Base-by-base conservation (phyloP, 495 filamentous ascomycete genomes). In the Polyplosphaeria fusca region DNA sequence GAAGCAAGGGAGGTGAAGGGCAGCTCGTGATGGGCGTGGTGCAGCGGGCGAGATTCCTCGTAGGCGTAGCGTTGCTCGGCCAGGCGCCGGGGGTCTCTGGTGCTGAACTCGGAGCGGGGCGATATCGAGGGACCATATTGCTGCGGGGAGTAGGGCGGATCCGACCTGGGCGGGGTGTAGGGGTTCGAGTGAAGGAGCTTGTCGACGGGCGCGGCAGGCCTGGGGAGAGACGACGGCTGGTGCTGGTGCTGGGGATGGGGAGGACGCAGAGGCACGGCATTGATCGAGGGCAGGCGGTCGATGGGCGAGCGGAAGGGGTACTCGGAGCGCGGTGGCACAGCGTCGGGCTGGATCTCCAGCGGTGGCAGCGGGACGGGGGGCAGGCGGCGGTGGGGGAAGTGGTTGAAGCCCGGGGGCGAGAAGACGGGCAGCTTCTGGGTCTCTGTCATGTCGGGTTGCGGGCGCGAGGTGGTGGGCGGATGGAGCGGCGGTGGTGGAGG, bases 381-480 rank as follows among this genome's bases (percentile, higher is more conserved):
- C 18, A 66, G 53, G 5, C 65, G 66, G n/a, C 58, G 61, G 51
- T 66, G 55, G 18, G 63, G 52, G 35, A 61, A 49, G 39, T 55
- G 44, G 35, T 62, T 51, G 50, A 67, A 59, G 13, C 53, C 53
- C 7, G 67, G 64, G 20, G 64, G 60, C 26, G 65, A 55, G 41
- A 68, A 61, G 43, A 47, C 46, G 32, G 67, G 68, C 24, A 51
- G 53, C 46, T 58, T 66, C 44, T 70, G 68, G 46, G 67, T 70
- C 58, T 70, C 68, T 32, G 67, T 62, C 68, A 70, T 70, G 38
- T 53, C 52, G 54, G 64, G 22, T 18, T 54, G 1, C 32, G 54
- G 46, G 39, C 27, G 18, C n/a, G 52, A 14, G 27, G 58, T 52
- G 39, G 41, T 59, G 47, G 52, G 63, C 26, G 63, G 63, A 60